Evolutionary conservation across 352 stramenopile genomes (phyloP), one percentile per base, ranked within the genome.

Genomic region (Phytophthora brassicae): DNA sequence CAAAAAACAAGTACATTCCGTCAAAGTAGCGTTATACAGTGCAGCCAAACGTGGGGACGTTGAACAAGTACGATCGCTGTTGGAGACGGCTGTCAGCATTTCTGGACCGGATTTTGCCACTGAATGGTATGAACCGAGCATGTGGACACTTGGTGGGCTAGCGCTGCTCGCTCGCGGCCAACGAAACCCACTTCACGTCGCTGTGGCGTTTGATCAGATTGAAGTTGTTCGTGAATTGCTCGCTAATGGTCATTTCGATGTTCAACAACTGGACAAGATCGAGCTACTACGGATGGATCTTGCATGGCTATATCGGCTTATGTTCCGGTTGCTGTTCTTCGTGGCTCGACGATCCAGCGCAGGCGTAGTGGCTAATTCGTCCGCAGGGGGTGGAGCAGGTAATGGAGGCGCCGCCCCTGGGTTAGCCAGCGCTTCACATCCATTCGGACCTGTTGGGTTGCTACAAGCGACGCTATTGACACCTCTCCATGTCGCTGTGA

Each of bases 131-230:
- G 60, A 77, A 46, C 54, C 49, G 11, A 52, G 42, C 4, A 41
- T 62, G 3, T 79, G 68, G 64, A 56, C 48, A 14, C 23, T 67
- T 20, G 53, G 64, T 0, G 42, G 50, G 24, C 42, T 70, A 2
- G 36, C 81, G 4, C 31, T 85, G 28, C 29, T 81, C 49, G 53
- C 66, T 26, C 57, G 72, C 7, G 54, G 74, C 1, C 81, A 84
- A 23, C 81, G 78, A 9, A 94, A 94, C 33, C 85, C 85, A 2
- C 70, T 94, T 29, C 85, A 94, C 19, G 80, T 90, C 4, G 85
- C 85, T 0, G 68, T 92, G 9, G 72, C 85, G 17, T 92, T 89
- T 50, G 82, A 89, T 52, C 81, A 89, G 23, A 54, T 77, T 0
- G 75, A 88, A 16, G 68, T 90, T 52, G 81, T 90, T 16, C 66